These are phyloP conservation scores for Hydrangea macrophylla DNA, from an alignment of 148 eudicot genomes.

Conservation along the genomic window DNA sequence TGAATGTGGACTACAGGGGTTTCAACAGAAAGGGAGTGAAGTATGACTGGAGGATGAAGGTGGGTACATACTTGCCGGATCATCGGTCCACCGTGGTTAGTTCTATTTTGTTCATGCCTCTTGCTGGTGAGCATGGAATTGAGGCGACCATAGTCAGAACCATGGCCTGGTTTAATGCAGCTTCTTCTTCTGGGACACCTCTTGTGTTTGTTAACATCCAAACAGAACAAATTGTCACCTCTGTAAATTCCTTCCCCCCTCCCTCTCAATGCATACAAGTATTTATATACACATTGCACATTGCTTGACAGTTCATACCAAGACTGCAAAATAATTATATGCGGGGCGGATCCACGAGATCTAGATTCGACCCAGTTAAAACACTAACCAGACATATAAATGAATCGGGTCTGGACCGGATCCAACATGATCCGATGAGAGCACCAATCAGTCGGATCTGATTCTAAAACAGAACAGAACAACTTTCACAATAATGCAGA, in stretches of 20 bases:
- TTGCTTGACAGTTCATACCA: too few species aligned
- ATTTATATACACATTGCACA: too few species aligned
- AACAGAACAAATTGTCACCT: conserved; percentile 24
- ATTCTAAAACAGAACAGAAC: too few species aligned
- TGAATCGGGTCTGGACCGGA: too few species aligned
- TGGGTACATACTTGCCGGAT: conserved; percentile 25
- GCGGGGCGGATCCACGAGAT: too few species aligned
- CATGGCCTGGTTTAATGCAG: conserved; percentile 36
- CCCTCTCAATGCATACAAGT: too few species aligned
- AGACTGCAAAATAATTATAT: too few species aligned
- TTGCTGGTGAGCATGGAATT: conserved; percentile 12
- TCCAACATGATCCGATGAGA: too few species aligned
- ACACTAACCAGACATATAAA: too few species aligned
- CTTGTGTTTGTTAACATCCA: conserved; percentile 31
- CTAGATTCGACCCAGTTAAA: too few species aligned
- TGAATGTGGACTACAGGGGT: conserved; percentile 16
- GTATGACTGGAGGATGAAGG: conserved; percentile 28
- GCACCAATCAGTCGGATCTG: too few species aligned
- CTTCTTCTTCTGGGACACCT: conserved; percentile 29
- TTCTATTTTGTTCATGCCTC: conserved; percentile 26
- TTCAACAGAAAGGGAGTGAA: conserved; percentile 18
- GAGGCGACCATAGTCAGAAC: conserved; percentile 20
- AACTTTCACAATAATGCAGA: too few species aligned
- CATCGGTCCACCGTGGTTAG: conserved; percentile 17
- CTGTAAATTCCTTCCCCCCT: conserved; percentile 12